Conservation (phyloP, 78 protist genomes). For the Mastigamoeba balamuthi region DNA sequence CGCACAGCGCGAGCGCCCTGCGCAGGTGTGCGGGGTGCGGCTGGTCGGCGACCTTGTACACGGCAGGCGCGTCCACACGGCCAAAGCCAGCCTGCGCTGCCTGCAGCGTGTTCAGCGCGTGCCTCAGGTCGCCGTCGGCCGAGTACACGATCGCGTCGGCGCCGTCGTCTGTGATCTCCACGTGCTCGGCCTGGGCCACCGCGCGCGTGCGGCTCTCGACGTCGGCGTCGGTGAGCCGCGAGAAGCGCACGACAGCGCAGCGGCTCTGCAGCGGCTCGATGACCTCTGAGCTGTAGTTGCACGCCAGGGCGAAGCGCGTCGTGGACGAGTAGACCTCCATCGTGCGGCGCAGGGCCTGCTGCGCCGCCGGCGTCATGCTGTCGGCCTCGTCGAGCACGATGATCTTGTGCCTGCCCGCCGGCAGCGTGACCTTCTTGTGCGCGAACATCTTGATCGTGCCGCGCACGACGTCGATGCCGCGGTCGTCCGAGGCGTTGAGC, state of each 20-base stretch:
- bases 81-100: neutral
- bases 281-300: conserved; percentile 81
- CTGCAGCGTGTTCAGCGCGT: neutral
- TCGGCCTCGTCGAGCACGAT: conserved; percentile 98
- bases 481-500: conserved; percentile 97
- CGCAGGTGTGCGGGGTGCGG: neutral
- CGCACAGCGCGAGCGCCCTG: neutral
- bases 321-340: conserved; percentile 79
- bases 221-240: conserved; percentile 51
- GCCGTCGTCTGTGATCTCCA: neutral
- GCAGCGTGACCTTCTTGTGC: conserved; percentile 7
- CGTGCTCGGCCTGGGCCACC: neutral
- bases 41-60: neutral
- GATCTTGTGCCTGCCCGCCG: conserved; percentile 80
- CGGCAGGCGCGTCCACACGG: neutral
- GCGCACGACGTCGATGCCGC: conserved; percentile 92
- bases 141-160: neutral
- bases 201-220: neutral
- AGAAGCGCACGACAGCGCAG: conserved; percentile 96
- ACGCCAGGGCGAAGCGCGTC: conserved; percentile 86
- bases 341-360: conserved; percentile 79
- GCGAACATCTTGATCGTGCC: conserved; percentile 86
- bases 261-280: conserved; percentile 96
- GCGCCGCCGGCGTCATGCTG: conserved; percentile 93
- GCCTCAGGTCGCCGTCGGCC: neutral